Evolutionary conservation across 495 filamentous ascomycete species (phyloP).

Genomic region (Lasiosphaeriaceae sp.): DNA sequence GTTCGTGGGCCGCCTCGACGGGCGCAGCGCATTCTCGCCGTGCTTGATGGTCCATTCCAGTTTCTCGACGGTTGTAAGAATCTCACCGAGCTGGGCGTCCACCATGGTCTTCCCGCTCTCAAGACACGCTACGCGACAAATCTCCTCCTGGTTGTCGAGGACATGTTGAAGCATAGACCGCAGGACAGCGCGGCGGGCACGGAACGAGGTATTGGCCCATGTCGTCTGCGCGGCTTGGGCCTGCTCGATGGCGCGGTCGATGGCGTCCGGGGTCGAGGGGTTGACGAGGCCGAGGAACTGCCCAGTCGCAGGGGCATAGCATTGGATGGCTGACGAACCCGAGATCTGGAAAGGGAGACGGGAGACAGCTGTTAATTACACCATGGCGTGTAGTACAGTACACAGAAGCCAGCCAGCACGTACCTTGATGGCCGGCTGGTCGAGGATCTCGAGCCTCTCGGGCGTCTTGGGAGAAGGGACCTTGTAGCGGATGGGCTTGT

Average conservation of each 20-base stretch:
- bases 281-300: conserved; percentile 75
- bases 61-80: conserved; percentile 89
- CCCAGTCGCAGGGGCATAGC: conserved; percentile 89
- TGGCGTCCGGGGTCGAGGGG: conserved; percentile 70
- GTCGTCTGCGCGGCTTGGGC: conserved; percentile 70
- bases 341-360: conserved; percentile 31
- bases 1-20: conserved; percentile 72
- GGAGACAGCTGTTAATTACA: not conserved
- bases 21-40: conserved; percentile 75
- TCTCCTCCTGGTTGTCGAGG: conserved; percentile 84
- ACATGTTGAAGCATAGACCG: conserved; percentile 77
- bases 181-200: conserved; percentile 73
- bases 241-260: conserved; percentile 73
- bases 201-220: conserved; percentile 79
- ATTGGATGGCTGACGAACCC: conserved; percentile 63
- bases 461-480: conserved; percentile 36
- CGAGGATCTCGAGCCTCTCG: conserved; percentile 57
- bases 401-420: not conserved
- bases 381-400: not conserved
- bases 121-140: conserved; percentile 80
- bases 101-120: conserved; percentile 98
- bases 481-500: conserved; percentile 35
- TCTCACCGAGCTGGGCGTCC: conserved; percentile 89
- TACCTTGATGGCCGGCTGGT: conserved; percentile 54
- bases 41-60: conserved; percentile 90